These are phyloP conservation scores for Saccharomycopsis hybrid DNA, from an alignment of 1,139 yeast genomes.

Conservation along the genomic window DNA sequence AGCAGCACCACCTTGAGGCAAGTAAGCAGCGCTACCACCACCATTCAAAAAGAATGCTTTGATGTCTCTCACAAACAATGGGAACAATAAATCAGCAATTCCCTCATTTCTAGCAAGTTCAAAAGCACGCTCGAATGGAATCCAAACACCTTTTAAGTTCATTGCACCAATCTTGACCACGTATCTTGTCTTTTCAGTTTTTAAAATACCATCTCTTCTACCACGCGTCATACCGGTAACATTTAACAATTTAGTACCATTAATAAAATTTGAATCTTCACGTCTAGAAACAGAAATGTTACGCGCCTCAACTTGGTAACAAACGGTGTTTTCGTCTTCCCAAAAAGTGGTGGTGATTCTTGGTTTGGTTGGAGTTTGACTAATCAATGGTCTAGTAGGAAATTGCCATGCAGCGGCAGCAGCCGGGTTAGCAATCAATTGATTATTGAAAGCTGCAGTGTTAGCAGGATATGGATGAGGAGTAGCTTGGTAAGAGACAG, in stretches of 20 bases:
- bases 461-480: not conserved
- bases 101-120: constrained; percentile 49
- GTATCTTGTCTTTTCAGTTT: constrained; percentile 38
- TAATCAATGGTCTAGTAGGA: not conserved
- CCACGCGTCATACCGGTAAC: constrained; percentile 56
- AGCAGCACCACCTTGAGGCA: constrained; percentile 1
- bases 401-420: not conserved
- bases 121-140: constrained; percentile 47
- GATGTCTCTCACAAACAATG: constrained; percentile 42
- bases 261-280: constrained; percentile 45
- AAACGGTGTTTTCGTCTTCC: constrained; percentile 43
- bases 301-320: constrained; percentile 44
- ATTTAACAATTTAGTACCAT: constrained; percentile 50
- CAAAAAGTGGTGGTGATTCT: constrained; percentile 41
- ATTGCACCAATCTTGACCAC: constrained; percentile 49
- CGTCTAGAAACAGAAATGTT: constrained; percentile 45
- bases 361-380: constrained; percentile 29
- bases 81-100: constrained; percentile 34
- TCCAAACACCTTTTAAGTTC: constrained; percentile 54
- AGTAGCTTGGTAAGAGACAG: not conserved
- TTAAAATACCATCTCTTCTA: constrained; percentile 48
- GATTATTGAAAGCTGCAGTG: not conserved
- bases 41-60: constrained; percentile 27
- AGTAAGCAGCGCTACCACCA: constrained; percentile 29
- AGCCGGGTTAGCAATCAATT: not conserved